phyloP scores from a whole-genome alignment of 441 rosid genomes.

The Syzygium malaccense region DNA sequence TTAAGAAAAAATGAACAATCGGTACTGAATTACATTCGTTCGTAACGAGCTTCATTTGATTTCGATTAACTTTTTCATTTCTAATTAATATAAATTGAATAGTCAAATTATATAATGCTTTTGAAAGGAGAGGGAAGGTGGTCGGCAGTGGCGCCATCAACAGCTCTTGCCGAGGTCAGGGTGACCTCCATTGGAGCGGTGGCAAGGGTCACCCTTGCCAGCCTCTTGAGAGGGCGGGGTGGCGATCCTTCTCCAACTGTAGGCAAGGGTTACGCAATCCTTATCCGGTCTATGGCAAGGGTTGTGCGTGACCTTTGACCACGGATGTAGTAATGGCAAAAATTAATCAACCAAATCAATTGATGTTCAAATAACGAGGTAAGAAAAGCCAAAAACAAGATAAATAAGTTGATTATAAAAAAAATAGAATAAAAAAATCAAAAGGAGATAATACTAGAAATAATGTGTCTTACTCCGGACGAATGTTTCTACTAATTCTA shows the following conservation, averaged over 20 bases:
- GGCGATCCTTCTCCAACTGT: not conserved
- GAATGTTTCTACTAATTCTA: not conserved
- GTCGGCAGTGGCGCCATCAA: not conserved
- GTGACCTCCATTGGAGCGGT: not conserved
- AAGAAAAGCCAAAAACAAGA: not conserved
- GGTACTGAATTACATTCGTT: fast-evolving
- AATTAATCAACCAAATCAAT: not conserved
- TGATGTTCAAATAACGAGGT: not conserved
- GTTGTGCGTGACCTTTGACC: not conserved
- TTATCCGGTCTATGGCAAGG: not conserved
- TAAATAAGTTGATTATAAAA: not conserved
- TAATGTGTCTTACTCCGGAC: not conserved
- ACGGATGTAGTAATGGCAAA: not conserved
- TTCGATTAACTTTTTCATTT: not conserved
- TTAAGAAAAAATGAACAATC: not conserved
- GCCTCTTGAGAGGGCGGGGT: not conserved
- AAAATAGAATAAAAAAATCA: not conserved
- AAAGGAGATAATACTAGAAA: not conserved
- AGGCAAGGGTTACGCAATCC: not conserved
- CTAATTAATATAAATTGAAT: not conserved
- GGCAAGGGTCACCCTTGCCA: not conserved
- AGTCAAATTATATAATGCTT: not conserved
- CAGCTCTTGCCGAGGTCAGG: not conserved
- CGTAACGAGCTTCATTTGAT: not conserved
- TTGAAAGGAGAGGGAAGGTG: not conserved